phyloP scores from a whole-genome alignment of 805 yeast genomes.

The Brettanomyces nanus region DNA sequence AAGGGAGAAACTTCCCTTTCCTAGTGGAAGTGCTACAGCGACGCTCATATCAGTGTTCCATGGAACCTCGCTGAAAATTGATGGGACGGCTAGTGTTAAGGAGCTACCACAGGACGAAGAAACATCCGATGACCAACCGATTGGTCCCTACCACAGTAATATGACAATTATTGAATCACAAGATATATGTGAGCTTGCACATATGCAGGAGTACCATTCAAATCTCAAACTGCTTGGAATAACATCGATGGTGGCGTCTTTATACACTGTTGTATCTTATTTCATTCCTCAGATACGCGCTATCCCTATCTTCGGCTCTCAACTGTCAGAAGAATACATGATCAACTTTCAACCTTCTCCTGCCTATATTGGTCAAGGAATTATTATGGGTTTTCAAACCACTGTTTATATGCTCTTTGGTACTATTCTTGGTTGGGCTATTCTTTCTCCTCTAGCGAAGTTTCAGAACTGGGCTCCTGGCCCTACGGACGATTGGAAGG shows the following conservation, averaged over 20 bases:
- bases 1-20: constrained; percentile 83
- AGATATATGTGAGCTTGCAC: constrained; percentile 22
- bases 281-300: constrained; percentile 61
- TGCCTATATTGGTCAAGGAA: constrained; percentile 95
- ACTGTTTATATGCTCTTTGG: constrained; percentile 89
- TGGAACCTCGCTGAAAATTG: constrained; percentile 47
- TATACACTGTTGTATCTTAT: constrained; percentile 64
- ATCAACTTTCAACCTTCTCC: constrained; percentile 96
- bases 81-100: background rate
- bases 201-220: constrained; percentile 13
- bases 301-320: constrained; percentile 69
- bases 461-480: constrained; percentile 82
- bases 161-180: constrained; percentile 27
- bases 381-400: constrained; percentile 92
- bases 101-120: background rate
- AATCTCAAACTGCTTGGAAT: constrained; percentile 52
- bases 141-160: background rate
- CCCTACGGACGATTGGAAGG: constrained; percentile 83
- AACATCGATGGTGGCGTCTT: constrained; percentile 64
- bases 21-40: constrained; percentile 95
- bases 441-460: constrained; percentile 76
- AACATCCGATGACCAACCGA: background rate
- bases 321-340: constrained; percentile 52
- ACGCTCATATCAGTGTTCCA: constrained; percentile 84
- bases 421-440: constrained; percentile 83